These are phyloP conservation scores for Farysia itapuensis DNA, from an alignment of 1,284 basidiomycete species.

Conservation along the genomic window DNA sequence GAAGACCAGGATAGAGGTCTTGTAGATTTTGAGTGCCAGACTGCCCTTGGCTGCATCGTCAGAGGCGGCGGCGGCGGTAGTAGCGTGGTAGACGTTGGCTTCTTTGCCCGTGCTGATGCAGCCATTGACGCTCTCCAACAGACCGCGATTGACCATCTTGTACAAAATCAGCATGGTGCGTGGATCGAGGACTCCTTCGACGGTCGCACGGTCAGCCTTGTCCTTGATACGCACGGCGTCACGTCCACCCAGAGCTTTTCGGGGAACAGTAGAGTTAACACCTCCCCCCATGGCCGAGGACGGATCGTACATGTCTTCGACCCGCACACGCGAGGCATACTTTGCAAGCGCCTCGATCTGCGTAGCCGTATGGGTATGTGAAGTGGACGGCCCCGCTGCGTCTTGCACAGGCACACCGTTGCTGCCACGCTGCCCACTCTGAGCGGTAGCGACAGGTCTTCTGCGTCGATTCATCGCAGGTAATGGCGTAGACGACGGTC, in stretches of 20 bases:
- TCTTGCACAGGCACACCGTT: background rate
- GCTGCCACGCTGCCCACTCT: background rate
- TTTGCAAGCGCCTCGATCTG: conserved; percentile 51
- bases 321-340: conserved; percentile 46
- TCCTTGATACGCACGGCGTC: conserved; percentile 48
- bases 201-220: conserved; percentile 57
- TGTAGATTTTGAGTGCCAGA: conserved; percentile 87
- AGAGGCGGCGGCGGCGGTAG: conserved; percentile 19
- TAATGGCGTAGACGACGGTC: conserved; percentile 15
- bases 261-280: conserved; percentile 47
- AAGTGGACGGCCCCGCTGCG: conserved; percentile 7
- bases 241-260: conserved; percentile 48
- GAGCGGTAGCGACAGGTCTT: conserved; percentile 1
- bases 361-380: conserved; percentile 33
- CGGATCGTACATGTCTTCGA: conserved; percentile 51
- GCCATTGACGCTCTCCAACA: conserved; percentile 51
- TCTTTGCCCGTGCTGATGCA: conserved; percentile 57
- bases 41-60: conserved; percentile 11
- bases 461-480: conserved; percentile 45
- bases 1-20: conserved; percentile 96
- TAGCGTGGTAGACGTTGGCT: conserved; percentile 58
- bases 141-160: conserved; percentile 55
- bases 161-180: conserved; percentile 56
- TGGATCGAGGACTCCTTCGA: conserved; percentile 57
- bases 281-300: conserved; percentile 51